These are phyloP conservation scores for Pythium myriotylum DNA, from an alignment of 352 stramenopile genomes.

Conservation along the genomic window DNA sequence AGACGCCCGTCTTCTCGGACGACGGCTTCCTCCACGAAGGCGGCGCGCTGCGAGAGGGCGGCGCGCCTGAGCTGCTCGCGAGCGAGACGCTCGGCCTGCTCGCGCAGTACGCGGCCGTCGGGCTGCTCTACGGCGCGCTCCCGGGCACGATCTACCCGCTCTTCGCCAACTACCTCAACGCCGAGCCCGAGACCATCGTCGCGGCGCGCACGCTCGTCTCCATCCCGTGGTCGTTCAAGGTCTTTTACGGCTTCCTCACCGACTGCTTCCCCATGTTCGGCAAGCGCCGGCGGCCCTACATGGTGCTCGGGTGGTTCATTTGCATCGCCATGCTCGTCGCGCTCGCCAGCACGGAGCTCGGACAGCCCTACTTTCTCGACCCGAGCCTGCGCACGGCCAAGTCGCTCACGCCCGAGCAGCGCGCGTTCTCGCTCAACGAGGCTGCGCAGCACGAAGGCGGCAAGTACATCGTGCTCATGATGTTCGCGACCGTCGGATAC, in stretches of 20 bases:
- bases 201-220: constrained; percentile 31
- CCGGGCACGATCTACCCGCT: constrained; percentile 35
- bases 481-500: constrained; percentile 56
- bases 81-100: constrained; percentile 31
- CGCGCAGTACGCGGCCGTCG: constrained; percentile 37
- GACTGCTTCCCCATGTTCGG: no score
- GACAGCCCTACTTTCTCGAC: constrained; percentile 30
- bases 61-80: constrained; percentile 25
- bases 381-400: background rate
- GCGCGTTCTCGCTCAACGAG: constrained; percentile 17
- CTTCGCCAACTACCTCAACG: constrained; percentile 37
- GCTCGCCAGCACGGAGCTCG: constrained; percentile 25
- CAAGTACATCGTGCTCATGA: constrained; percentile 51
- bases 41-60: constrained; percentile 32
- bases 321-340: constrained; percentile 26
- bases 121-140: constrained; percentile 30
- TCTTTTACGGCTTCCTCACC: constrained; percentile 40
- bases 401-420: constrained; percentile 11
- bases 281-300: constrained; percentile 33
- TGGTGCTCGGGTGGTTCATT: constrained; percentile 34
- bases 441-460: constrained; percentile 23
- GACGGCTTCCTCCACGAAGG: constrained; percentile 6
- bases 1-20: constrained; percentile 15
- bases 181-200: constrained; percentile 26
- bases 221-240: constrained; percentile 44